These are phyloP conservation scores for Arthrobotrys conoides DNA, from an alignment of 2,329 filamentous ascomycete species.

Conservation along the genomic window DNA sequence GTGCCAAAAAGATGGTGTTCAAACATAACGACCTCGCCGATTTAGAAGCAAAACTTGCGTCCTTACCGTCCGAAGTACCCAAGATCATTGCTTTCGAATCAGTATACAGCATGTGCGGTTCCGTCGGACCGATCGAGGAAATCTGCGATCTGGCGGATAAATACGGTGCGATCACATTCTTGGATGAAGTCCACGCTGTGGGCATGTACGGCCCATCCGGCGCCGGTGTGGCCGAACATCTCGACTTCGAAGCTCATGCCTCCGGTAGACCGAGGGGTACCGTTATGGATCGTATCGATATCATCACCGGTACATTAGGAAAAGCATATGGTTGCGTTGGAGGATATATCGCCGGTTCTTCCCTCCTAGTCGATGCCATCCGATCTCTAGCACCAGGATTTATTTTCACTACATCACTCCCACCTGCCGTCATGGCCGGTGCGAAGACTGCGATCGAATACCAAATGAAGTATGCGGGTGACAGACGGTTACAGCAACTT, in stretches of 20 bases:
- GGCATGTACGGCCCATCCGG: slow-evolving; percentile 98
- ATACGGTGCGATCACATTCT: slow-evolving; percentile 96
- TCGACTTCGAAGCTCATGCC: slow-evolving; percentile 90
- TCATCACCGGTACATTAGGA: slow-evolving; percentile 96
- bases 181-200: slow-evolving; percentile 98
- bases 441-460: slow-evolving; percentile 93
- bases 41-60: slow-evolving; percentile 90
- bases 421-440: slow-evolving; percentile 96
- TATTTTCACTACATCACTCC: slow-evolving; percentile 98
- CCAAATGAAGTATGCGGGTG: slow-evolving; percentile 85
- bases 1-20: slow-evolving; percentile 97
- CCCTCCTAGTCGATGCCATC: slow-evolving; percentile 89
- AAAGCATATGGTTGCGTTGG: slow-evolving; percentile 99
- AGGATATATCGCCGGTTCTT: slow-evolving; percentile 93
- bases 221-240: slow-evolving; percentile 95
- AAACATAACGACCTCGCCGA: slow-evolving; percentile 98
- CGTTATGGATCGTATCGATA: slow-evolving; percentile 95
- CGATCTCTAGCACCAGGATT: slow-evolving; percentile 96
- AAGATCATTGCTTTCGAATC: slow-evolving; percentile 99
- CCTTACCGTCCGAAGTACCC: slow-evolving; percentile 84
- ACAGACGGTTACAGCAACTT: slow-evolving; percentile 92
- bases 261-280: slow-evolving; percentile 82
- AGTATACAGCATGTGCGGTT: slow-evolving; percentile 99
- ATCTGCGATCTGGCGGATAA: slow-evolving; percentile 98
- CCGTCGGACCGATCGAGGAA: slow-evolving; percentile 92